Evolutionary conservation across 1,139 yeast genomes (phyloP).

Genomic region (Lizanozyma gosingica): DNA sequence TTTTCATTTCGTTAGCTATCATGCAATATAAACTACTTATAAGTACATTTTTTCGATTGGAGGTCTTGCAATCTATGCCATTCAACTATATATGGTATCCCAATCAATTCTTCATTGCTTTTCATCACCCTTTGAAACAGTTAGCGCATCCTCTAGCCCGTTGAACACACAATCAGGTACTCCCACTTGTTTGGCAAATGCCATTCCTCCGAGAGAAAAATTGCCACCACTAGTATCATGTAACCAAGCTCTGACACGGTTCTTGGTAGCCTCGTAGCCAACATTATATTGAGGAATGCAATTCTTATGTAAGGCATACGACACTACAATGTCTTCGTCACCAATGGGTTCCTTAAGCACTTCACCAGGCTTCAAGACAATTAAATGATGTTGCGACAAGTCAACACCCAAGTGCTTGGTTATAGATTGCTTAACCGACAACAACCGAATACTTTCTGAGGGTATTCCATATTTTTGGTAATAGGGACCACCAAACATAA

Average conservation of each 20-base stretch:
- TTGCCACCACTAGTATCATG: constrained; percentile 26
- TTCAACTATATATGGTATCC: no score
- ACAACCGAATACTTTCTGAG: constrained; percentile 32
- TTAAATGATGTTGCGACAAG: constrained; percentile 21
- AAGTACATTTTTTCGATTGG: no score
- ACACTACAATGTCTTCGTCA: constrained; percentile 24
- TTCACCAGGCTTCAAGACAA: constrained; percentile 15
- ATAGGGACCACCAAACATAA: constrained; percentile 86
- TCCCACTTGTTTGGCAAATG: constrained; percentile 71
- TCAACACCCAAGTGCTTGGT: constrained; percentile 41
- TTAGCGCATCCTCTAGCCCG: constrained; percentile 48
- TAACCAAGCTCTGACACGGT: constrained; percentile 24
- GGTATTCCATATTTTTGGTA: constrained; percentile 31
- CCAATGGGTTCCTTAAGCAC: constrained; percentile 22
- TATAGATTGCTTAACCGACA: constrained; percentile 40
- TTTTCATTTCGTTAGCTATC: no score
- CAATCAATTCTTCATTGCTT: no score
- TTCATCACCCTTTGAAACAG: constrained; percentile 2
- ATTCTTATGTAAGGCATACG: constrained; percentile 28
- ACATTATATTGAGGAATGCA: constrained; percentile 81
- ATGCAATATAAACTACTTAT: no score
- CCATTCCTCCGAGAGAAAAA: constrained; percentile 70
- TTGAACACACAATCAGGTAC: constrained; percentile 79
- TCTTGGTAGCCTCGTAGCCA: constrained; percentile 51
- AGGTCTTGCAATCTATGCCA: no score